Percentiles rank a stretch among this genome's conserved stretches.
These are phyloP conservation scores for Saccharomycopsis fermentans DNA, from an alignment of 805 yeast genomes.

Conservation along the genomic window DNA sequence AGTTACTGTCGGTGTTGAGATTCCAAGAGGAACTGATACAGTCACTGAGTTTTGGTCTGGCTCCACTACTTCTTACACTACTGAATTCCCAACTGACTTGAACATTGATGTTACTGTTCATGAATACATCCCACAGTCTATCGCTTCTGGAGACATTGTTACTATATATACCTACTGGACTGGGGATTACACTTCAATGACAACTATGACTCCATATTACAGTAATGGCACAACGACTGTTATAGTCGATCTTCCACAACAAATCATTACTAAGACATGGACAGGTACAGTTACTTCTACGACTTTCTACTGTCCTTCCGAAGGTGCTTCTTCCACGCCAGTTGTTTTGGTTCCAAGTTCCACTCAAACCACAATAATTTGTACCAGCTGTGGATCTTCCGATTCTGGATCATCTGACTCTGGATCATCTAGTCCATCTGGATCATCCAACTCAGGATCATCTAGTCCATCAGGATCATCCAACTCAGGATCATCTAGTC, in stretches of 20 bases:
- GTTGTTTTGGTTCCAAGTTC: background rate
- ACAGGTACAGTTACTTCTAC: background rate
- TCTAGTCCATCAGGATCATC: too few relatives aligned
- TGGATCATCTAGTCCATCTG: background rate
- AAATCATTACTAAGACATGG: background rate
- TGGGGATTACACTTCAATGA: background rate
- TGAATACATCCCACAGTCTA: background rate
- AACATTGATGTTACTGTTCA: background rate
- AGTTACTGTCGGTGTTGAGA: background rate
- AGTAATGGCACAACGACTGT: slow-evolving; percentile 3
- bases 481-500: background rate
- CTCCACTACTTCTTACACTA: background rate
- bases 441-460: background rate
- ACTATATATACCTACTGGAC: slow-evolving; percentile 1
- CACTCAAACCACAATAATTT: background rate
- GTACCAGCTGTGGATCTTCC: background rate
- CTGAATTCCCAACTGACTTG: background rate
- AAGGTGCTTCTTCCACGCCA: slow-evolving; percentile 6
- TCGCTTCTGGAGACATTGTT: background rate
- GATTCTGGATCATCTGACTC: background rate
- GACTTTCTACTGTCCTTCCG: background rate
- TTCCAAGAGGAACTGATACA: slow-evolving; percentile 1
- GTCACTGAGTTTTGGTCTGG: slow-evolving; percentile 2
- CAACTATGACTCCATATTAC: background rate
- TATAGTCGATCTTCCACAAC: slow-evolving; percentile 7